phyloP scores from a whole-genome alignment of 2,329 filamentous ascomycete species.

The Apiospora marii region DNA sequence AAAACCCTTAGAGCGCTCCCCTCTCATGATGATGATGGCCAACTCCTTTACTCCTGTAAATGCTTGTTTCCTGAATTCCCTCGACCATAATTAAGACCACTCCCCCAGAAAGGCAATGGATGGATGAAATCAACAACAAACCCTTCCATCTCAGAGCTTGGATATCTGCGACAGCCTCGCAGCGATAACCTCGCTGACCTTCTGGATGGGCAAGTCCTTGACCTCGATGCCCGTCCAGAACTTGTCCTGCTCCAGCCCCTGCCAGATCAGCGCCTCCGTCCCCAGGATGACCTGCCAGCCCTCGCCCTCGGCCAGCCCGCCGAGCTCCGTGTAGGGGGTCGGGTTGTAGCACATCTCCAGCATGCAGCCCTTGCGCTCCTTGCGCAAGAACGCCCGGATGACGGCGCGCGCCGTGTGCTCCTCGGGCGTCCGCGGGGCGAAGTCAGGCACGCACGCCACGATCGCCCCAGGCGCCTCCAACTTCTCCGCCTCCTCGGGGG shows the following conservation, averaged over 20 bases:
- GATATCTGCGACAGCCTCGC: conserved; percentile 48
- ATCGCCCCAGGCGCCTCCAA: conserved; percentile 71
- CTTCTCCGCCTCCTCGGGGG: conserved; percentile 63
- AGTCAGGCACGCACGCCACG: conserved; percentile 79
- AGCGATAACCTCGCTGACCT: conserved; percentile 62
- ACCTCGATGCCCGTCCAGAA: conserved; percentile 71
- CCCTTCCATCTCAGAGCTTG: conserved; percentile 33
- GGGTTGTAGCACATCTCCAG: conserved; percentile 89
- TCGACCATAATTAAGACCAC: not conserved
- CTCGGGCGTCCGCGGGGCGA: conserved; percentile 69
- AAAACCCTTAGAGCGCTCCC: not conserved
- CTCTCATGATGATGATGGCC: not conserved
- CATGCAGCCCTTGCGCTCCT: conserved; percentile 69
- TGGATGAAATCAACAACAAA: not conserved
- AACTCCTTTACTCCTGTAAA: conserved; percentile 23
- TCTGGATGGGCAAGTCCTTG: conserved; percentile 64
- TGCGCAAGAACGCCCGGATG: conserved; percentile 56
- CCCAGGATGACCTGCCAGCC: conserved; percentile 80
- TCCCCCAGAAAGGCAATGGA: not conserved
- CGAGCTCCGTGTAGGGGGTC: conserved; percentile 71
- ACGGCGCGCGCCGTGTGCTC: conserved; percentile 69
- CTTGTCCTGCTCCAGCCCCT: conserved; percentile 69
- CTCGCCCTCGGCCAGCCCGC: conserved; percentile 63
- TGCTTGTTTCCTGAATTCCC: not conserved
- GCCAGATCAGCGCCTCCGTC: conserved; percentile 80